phyloP scores from a whole-genome alignment of 805 yeast genomes.

The Yarrowia sp. region DNA sequence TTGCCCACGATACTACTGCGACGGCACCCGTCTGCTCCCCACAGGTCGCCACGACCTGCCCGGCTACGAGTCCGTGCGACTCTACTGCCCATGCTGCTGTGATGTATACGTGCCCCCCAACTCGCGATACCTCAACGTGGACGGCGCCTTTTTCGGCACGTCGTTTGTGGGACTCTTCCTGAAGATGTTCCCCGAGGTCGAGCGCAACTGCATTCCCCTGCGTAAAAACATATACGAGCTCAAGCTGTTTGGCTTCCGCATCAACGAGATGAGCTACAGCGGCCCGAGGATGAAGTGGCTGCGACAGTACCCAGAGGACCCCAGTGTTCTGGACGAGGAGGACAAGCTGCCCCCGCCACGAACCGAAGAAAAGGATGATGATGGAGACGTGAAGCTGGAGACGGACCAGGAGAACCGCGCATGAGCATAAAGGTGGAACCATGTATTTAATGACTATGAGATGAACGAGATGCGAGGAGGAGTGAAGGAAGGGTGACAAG shows the following conservation, averaged over 20 bases:
- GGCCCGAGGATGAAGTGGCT: constrained; percentile 99
- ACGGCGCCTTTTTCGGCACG: constrained; percentile 97
- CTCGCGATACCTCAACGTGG: constrained; percentile 84
- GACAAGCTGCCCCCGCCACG: constrained; percentile 36
- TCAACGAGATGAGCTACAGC: constrained; percentile 72
- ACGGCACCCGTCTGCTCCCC: constrained; percentile 88
- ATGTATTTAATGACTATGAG: constrained; percentile 28
- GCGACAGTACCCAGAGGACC: constrained; percentile 73
- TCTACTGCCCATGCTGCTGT: constrained; percentile 93
- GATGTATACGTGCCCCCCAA: constrained; percentile 89
- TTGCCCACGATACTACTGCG: constrained; percentile 90
- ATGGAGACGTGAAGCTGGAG: constrained; percentile 34
- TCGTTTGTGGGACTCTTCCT: constrained; percentile 92
- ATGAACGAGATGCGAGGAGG: neutral
- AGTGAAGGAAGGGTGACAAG: too few relatives aligned
- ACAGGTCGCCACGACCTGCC: constrained; percentile 90
- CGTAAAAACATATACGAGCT: constrained; percentile 62
- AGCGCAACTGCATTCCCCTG: constrained; percentile 70
- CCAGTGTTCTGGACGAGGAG: constrained; percentile 64
- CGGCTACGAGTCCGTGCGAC: constrained; percentile 88
- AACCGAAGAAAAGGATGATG: constrained; percentile 31
- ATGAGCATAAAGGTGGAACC: constrained; percentile 27
- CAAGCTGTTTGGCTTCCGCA: constrained; percentile 85
- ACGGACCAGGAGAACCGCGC: constrained; percentile 35
- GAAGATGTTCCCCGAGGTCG: constrained; percentile 90